phyloP scores from a whole-genome alignment of 139 green algal species.

The Zygnema cylindricum region DNA sequence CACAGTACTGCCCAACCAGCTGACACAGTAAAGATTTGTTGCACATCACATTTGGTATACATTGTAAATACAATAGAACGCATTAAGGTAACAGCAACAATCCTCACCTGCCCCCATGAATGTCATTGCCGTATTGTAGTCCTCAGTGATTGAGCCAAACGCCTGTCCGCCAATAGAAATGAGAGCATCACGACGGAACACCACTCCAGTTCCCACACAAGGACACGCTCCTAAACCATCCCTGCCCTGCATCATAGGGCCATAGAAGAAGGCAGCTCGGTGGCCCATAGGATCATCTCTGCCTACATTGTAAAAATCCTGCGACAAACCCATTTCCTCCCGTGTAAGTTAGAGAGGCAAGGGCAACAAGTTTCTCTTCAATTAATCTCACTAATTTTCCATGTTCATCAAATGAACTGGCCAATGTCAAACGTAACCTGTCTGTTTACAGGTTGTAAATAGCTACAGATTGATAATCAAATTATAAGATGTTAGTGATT shows the following conservation, averaged over 20 bases:
- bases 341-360: too few species aligned
- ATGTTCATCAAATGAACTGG: too few species aligned
- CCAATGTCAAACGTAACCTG: too few species aligned
- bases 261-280: slow-evolving; percentile 54
- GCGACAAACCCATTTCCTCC: too few species aligned
- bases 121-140: slow-evolving; percentile 49
- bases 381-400: too few species aligned
- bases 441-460: too few species aligned
- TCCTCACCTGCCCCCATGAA: slow-evolving; percentile 23
- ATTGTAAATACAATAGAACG: neutral
- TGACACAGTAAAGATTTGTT: neutral
- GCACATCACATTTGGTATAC: neutral
- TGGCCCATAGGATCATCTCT: slow-evolving; percentile 39
- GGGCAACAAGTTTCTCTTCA: too few species aligned
- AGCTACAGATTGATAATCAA: too few species aligned
- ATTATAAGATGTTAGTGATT: too few species aligned
- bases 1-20: too few species aligned
- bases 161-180: slow-evolving; percentile 48
- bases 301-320: slow-evolving; percentile 56
- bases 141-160: slow-evolving; percentile 50
- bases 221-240: slow-evolving; percentile 33
- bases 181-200: slow-evolving; percentile 56
- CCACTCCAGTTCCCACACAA: slow-evolving; percentile 48
- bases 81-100: neutral
- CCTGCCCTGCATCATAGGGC: slow-evolving; percentile 57